Conservation (phyloP, 768 basidiomycete species). For the Kwoniella pini region DNA sequence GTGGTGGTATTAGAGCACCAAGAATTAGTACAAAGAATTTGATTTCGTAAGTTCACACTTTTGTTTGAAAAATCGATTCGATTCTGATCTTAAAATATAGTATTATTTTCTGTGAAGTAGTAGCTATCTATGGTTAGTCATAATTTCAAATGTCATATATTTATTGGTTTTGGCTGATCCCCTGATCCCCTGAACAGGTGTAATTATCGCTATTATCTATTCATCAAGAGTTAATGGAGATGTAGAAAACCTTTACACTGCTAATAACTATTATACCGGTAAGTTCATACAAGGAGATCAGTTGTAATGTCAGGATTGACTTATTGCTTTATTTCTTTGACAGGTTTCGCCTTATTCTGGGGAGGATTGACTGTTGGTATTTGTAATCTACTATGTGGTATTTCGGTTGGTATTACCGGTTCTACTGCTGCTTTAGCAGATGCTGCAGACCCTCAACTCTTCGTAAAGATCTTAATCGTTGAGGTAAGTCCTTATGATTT, state of each 20-base stretch:
- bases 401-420: conserved; percentile 91
- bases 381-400: conserved; percentile 92
- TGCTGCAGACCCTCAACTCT: conserved; percentile 89
- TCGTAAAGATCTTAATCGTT: conserved; percentile 95
- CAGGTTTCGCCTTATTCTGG: conserved; percentile 94
- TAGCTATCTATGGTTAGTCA: conserved; percentile 80
- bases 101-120: conserved; percentile 99
- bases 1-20: conserved; percentile 90
- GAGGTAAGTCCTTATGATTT: conserved; percentile 72
- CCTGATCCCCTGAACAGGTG: conserved; percentile 34
- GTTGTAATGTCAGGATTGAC: not conserved
- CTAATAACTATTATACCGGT: conserved; percentile 91
- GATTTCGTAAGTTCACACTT: conserved; percentile 69
- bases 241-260: conserved; percentile 72
- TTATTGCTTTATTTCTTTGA: not conserved
- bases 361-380: conserved; percentile 90
- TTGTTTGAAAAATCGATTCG: not conserved
- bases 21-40: conserved; percentile 96
- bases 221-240: conserved; percentile 72
- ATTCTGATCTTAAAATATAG: conserved; percentile 56
- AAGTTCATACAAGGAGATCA: conserved; percentile 9
- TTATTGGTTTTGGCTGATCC: too few species aligned
- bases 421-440: conserved; percentile 93
- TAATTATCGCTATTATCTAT: conserved; percentile 93
- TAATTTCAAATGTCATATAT: not conserved